Evolutionary conservation across 768 basidiomycete species (phyloP), one percentile per base, ranked within the genome.

Genomic region (Auricularia auricula-judae): DNA sequence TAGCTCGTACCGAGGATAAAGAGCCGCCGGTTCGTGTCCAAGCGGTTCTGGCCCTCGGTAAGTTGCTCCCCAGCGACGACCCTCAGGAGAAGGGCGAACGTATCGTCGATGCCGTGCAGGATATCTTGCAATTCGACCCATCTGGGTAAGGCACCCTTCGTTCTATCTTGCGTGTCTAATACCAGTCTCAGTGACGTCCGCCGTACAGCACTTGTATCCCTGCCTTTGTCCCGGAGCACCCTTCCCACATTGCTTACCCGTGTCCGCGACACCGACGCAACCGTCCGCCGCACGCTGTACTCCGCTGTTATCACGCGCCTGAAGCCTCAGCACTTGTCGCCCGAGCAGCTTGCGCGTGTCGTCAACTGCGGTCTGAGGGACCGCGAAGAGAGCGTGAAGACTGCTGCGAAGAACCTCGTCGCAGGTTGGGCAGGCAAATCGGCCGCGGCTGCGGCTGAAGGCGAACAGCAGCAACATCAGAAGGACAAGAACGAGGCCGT

Each of bases 331-430:
- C 75, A 81, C 2, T 81, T 85, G 1, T 84, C 94, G 66, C 88
- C 88, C 0, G 78, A 82, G 2, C 79, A 78, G 3, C 77, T 98
- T 44, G 82, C 81, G 69, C 76, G 83, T 29, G 82, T 96, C 59
- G 84, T 96, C 2, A 81, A 83, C 21, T 85, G 89, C 70, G 96
- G 96, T 1, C 78, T 98, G 2, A 87, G 90, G 0, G 96, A 98
- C 74, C 83, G 96, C 34, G 93, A 97, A 65, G 77, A 81, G 0
- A 72, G 75, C 1, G 93, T 98, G 2, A 80, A 86, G 36, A 76
- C 80, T 18, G 91, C 91, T 0, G 87, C 93, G 0, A 86, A 81
- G 1, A 81, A 81, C 1, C 81, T 97, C 58, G 74, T 98, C 16
- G 84, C 80, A 0, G 78, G 76, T 5, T 98, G 96, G 96, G 80